Conservation (phyloP, 352 stramenopile species). For the Blastocystis sp. region DNA sequence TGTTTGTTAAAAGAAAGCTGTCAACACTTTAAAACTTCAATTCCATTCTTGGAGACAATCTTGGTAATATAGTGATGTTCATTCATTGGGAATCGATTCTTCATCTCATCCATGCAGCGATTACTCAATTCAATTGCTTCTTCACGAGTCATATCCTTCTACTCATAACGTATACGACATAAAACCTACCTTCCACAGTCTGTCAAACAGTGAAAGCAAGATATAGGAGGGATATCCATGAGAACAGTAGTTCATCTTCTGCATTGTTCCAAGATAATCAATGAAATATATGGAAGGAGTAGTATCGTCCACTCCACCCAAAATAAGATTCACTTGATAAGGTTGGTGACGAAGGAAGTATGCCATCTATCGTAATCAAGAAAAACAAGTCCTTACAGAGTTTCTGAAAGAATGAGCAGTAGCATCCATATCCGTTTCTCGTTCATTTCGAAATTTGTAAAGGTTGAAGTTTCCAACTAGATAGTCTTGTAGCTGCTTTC, state of each 20-base stretch:
- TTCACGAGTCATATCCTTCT: slow-evolving; percentile 56
- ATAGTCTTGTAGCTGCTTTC: slow-evolving; percentile 60
- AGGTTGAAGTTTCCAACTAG: slow-evolving; percentile 60
- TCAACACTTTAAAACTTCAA: slow-evolving; percentile 49
- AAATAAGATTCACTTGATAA: slow-evolving; percentile 61
- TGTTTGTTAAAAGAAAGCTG: slow-evolving; percentile 11
- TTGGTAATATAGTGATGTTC: slow-evolving; percentile 56
- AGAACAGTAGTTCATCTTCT: slow-evolving; percentile 51
- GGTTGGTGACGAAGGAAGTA: slow-evolving; percentile 62
- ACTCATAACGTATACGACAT: background rate
- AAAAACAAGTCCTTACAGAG: background rate
- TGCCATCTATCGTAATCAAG: background rate
- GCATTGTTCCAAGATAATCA: slow-evolving; percentile 56
- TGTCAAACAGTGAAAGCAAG: slow-evolving; percentile 49
- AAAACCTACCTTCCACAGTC: slow-evolving; percentile 29
- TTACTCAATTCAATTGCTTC: slow-evolving; percentile 29
- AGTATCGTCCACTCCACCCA: slow-evolving; percentile 33
- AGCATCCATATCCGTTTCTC: slow-evolving; percentile 61
- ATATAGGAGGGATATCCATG: slow-evolving; percentile 59
- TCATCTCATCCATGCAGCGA: slow-evolving; percentile 42
- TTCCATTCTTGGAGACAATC: slow-evolving; percentile 56
- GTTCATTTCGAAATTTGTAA: slow-evolving; percentile 57
- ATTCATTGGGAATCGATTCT: slow-evolving; percentile 43
- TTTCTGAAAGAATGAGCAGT: slow-evolving; percentile 56
- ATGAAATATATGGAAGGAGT: slow-evolving; percentile 56